Percentiles rank a stretch among this genome's conserved stretches.
Evolutionary conservation across 148 eudicot species (phyloP).

Genomic region (Camellia japonica): DNA sequence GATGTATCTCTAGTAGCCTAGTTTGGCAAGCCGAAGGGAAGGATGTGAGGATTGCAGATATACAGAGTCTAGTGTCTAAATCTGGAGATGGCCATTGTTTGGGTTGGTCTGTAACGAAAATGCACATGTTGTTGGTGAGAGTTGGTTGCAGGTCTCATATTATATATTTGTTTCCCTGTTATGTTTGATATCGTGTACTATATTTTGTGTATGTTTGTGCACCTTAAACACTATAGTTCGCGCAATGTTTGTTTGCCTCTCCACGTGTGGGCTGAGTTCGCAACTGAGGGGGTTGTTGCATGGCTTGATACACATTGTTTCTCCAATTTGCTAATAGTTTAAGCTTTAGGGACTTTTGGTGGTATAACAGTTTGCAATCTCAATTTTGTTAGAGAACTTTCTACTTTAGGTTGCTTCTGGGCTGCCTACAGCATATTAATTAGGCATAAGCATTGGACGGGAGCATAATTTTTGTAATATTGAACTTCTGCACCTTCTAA

Average conservation of each 20-base stretch:
- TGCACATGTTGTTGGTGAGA: no score
- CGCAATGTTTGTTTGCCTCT: not conserved
- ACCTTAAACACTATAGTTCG: not conserved
- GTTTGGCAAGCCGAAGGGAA: slow-evolving; percentile 2
- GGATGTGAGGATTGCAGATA: not conserved
- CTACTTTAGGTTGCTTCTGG: not conserved
- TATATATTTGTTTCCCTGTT: not conserved
- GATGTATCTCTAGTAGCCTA: not conserved
- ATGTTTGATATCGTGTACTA: not conserved
- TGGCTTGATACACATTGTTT: not conserved
- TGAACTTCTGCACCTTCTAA: slow-evolving; percentile 2
- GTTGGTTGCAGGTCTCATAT: no score
- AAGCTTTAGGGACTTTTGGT: not conserved
- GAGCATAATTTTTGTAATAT: not conserved
- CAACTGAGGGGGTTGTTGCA: not conserved
- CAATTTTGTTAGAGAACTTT: not conserved
- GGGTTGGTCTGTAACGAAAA: no score
- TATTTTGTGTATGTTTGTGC: not conserved
- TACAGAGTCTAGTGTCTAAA: no score
- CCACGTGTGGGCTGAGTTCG: not conserved
- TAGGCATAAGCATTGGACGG: not conserved
- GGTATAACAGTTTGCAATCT: not conserved
- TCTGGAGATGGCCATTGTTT: no score
- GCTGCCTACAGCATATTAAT: not conserved
- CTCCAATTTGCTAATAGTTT: not conserved